A percentile compares a stretch with the other conserved stretches of the same genome.
Evolutionary conservation across 495 filamentous ascomycete species (phyloP).

Genomic region (Haplographium delicatum): DNA sequence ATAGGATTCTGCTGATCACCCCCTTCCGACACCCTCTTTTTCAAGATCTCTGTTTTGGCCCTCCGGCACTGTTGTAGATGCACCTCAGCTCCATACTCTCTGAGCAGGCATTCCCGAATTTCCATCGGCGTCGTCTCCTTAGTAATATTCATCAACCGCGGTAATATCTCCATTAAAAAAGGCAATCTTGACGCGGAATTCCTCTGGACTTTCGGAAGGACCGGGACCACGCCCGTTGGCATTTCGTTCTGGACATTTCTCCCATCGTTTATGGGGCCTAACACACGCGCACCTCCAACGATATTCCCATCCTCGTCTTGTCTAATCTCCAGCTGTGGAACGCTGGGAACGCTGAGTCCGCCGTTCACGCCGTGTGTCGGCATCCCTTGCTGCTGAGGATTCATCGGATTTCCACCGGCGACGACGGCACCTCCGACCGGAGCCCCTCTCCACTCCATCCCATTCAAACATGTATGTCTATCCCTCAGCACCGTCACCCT

Average conservation of each 20-base stretch:
- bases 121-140: slow-evolving; percentile 25
- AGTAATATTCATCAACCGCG: slow-evolving; percentile 23
- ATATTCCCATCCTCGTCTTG: slow-evolving; percentile 27
- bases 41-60: slow-evolving; percentile 26
- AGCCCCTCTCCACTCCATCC: slow-evolving; percentile 16
- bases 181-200: slow-evolving; percentile 24
- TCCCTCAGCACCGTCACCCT: slow-evolving; percentile 34
- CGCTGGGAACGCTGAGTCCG: neutral
- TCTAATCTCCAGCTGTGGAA: slow-evolving; percentile 22
- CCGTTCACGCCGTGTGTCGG: neutral
- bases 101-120: slow-evolving; percentile 24
- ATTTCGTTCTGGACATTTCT: slow-evolving; percentile 2
- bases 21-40: slow-evolving; percentile 13
- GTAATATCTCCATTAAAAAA: slow-evolving; percentile 26
- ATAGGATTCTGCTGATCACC: slow-evolving; percentile 4
- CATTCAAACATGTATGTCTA: slow-evolving; percentile 31
- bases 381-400: slow-evolving; percentile 1
- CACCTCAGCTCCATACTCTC: slow-evolving; percentile 23
- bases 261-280: slow-evolving; percentile 16
- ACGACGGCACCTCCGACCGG: neutral
- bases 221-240: slow-evolving; percentile 8
- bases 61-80: slow-evolving; percentile 27
- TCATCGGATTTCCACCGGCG: neutral
- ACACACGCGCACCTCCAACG: slow-evolving; percentile 22
- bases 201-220: slow-evolving; percentile 26